phyloP scores from a whole-genome alignment of 2,329 filamentous ascomycete genomes.

The Fusarium sp. region DNA sequence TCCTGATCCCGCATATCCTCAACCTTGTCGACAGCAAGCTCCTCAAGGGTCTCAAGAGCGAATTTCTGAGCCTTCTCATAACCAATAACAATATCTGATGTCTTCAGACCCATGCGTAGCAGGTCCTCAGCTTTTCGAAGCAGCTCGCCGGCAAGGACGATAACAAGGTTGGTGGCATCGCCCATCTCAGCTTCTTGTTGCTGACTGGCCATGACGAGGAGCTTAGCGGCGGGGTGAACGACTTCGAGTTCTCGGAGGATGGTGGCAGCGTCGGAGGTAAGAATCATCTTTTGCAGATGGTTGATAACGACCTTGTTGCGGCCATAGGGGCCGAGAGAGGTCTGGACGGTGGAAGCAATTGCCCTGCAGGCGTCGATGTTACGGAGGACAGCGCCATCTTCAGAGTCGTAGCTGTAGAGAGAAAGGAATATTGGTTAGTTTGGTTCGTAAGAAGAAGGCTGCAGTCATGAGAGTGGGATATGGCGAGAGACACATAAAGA shows the following conservation, averaged over 20 bases:
- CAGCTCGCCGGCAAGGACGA: conserved; percentile 93
- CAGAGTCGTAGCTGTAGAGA: conserved; percentile 85
- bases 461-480: conserved; percentile 9
- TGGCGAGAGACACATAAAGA: conserved; percentile 34
- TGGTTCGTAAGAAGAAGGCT: not conserved
- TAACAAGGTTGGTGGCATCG: conserved; percentile 97
- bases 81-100: conserved; percentile 94
- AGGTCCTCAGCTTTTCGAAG: conserved; percentile 97
- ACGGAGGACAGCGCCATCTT: conserved; percentile 97
- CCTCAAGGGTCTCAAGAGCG: conserved; percentile 85
- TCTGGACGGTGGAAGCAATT: conserved; percentile 95
- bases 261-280: conserved; percentile 97
- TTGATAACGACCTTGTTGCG: conserved; percentile 99
- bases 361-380: conserved; percentile 99
- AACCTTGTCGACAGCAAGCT: conserved; percentile 91
- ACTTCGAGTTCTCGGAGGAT: conserved; percentile 98
- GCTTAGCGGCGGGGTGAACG: conserved; percentile 96
- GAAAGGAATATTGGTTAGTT: conserved; percentile 5
- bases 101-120: conserved; percentile 95
- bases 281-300: conserved; percentile 99
- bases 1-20: conserved; percentile 81
- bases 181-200: conserved; percentile 99
- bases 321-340: conserved; percentile 94
- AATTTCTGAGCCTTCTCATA: conserved; percentile 95
- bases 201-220: conserved; percentile 98